Conservation (phyloP, 805 yeast genomes). For the Saccharomyces paradoxus region DNA sequence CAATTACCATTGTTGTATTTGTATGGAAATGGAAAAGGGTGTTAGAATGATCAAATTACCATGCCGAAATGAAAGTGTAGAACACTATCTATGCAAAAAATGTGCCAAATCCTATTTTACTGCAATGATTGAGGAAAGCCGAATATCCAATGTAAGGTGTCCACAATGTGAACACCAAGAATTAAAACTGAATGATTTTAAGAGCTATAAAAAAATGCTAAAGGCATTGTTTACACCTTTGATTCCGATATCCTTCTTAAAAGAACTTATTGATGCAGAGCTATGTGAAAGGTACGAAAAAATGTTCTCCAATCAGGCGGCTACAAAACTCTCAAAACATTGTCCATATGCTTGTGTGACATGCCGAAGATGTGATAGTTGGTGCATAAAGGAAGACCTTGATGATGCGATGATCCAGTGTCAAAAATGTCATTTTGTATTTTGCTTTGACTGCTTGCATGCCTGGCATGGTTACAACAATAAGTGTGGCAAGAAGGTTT, state of each 20-base stretch:
- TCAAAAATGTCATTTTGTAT: conserved; percentile 42
- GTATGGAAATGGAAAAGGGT: conserved; percentile 46
- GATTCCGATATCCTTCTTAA: conserved; percentile 32
- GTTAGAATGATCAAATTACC: conserved; percentile 28
- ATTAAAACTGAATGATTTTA: conserved; percentile 11
- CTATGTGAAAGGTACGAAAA: conserved; percentile 33
- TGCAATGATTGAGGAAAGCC: conserved; percentile 39
- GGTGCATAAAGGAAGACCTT: conserved; percentile 41
- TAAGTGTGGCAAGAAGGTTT: conserved; percentile 35
- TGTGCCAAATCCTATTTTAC: conserved; percentile 40
- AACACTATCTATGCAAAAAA: conserved; percentile 41
- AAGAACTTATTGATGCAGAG: conserved; percentile 24
- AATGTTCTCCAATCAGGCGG: conserved; percentile 34
- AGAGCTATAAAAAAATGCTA: conserved; percentile 30
- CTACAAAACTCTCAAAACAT: conserved; percentile 36
- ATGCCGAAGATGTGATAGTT: conserved; percentile 46
- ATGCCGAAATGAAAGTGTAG: conserved; percentile 28
- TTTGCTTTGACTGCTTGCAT: conserved; percentile 48
- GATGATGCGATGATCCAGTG: conserved; percentile 44
- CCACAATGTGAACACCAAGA: conserved; percentile 38
- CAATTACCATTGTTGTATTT: conserved; percentile 48
- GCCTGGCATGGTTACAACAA: conserved; percentile 55
- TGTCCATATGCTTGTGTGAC: conserved; percentile 42
- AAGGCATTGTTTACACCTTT: conserved; percentile 35
- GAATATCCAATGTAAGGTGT: conserved; percentile 46